Conservation (phyloP, 805 yeast genomes). For the Jamesozyma piceae region DNA sequence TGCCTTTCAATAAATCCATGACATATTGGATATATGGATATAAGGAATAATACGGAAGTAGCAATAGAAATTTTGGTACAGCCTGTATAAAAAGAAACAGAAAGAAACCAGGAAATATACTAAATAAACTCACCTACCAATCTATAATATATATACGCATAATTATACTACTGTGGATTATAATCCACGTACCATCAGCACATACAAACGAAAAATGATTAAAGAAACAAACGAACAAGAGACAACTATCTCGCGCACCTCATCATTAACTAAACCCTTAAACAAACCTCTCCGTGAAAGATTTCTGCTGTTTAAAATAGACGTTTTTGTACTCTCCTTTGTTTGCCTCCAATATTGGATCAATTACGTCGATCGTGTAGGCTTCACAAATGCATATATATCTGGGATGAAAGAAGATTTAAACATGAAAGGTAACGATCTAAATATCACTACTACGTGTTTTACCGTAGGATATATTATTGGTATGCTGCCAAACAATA, state of each 20-base stretch:
- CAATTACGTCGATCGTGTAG: constrained; percentile 51
- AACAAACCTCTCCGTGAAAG: constrained; percentile 8
- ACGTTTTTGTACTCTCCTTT: constrained; percentile 27
- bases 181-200: too few species aligned
- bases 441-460: constrained; percentile 44
- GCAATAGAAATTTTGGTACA: too few species aligned
- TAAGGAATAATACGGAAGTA: too few species aligned
- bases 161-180: too few species aligned
- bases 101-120: too few species aligned
- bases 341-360: constrained; percentile 32
- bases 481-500: constrained; percentile 53
- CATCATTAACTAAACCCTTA: background rate
- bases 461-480: constrained; percentile 54
- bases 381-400: constrained; percentile 52
- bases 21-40: too few species aligned
- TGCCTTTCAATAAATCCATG: too few species aligned
- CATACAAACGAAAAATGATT: too few species aligned
- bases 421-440: constrained; percentile 39
- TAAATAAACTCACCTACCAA: too few species aligned
- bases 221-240: background rate
- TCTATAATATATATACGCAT: too few species aligned
- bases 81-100: too few species aligned
- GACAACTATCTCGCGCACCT: background rate
- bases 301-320: constrained; percentile 23
- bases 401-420: constrained; percentile 57